Evolutionary conservation across 2,329 filamentous ascomycete genomes (phyloP).

Genomic region (Colletotrichum sp.): DNA sequence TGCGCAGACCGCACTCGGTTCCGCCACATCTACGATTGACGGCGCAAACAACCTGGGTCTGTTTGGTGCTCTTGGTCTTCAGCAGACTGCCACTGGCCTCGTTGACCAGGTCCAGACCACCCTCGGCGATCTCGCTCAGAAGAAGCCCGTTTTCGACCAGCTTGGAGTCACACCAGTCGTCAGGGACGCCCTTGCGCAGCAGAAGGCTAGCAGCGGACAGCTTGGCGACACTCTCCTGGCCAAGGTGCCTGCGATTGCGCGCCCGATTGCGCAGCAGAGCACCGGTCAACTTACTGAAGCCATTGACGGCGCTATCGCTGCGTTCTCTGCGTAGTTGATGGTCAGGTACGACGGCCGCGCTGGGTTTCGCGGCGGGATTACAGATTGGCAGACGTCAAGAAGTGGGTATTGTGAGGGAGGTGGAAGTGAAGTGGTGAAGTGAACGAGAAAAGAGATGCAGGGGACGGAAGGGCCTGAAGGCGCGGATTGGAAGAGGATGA

Average conservation of each 20-base stretch:
- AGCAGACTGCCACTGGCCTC: constrained; percentile 5
- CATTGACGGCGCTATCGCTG: constrained; percentile 5
- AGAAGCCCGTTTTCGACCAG: constrained; percentile 18
- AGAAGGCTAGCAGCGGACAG: neutral
- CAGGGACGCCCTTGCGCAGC: neutral
- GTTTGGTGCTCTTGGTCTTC: constrained; percentile 10
- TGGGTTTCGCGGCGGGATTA: neutral
- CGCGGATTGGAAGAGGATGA: neutral
- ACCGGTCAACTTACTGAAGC: constrained; percentile 6
- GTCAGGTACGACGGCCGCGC: neutral
- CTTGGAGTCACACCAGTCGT: constrained; percentile 11
- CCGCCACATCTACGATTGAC: neutral
- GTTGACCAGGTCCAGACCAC: constrained; percentile 5
- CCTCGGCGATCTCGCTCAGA: constrained; percentile 5
- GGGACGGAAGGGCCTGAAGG: neutral
- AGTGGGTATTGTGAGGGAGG: neutral
- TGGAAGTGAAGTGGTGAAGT: neutral
- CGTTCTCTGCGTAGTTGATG: neutral
- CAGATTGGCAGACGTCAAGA: neutral
- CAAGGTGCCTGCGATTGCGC: constrained; percentile 12
- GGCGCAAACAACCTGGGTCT: neutral
- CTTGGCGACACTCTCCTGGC: neutral
- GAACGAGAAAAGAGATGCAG: neutral
- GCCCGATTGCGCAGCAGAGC: constrained; percentile 16
- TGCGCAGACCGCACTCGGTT: neutral